Evolutionary conservation across 1,284 basidiomycete species (phyloP).

Genomic region (Hypsizygus ulmarius): DNA sequence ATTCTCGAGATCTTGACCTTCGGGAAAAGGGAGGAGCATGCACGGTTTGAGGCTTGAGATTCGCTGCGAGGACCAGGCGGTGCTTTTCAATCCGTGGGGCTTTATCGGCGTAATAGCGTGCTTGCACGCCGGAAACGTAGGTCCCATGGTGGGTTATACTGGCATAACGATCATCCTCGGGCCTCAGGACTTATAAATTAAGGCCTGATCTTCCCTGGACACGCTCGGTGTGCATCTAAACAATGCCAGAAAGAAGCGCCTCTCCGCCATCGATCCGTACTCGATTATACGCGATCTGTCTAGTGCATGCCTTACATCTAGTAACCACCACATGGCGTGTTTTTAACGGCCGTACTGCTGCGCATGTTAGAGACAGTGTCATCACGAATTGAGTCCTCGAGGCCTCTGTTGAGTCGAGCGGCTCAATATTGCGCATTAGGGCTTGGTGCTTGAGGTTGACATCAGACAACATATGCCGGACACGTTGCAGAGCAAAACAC

Average conservation of each 20-base stretch:
- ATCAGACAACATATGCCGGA: too few species aligned
- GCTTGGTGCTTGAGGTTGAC: too few species aligned
- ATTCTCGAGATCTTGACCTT: slow-evolving; percentile 28
- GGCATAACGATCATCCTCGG: neutral
- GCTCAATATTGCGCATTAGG: too few species aligned
- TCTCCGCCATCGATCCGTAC: too few species aligned
- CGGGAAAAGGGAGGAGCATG: slow-evolving; percentile 23
- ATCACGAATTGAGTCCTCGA: too few species aligned
- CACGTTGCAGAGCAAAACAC: too few species aligned
- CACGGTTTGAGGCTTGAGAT: slow-evolving; percentile 30
- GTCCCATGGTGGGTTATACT: neutral
- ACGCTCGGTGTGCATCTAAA: neutral
- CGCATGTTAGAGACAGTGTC: too few species aligned
- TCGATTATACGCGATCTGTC: too few species aligned
- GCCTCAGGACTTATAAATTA: neutral
- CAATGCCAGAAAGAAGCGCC: neutral
- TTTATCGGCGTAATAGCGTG: slow-evolving; percentile 17
- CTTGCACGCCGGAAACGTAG: slow-evolving; percentile 12
- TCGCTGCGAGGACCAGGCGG: slow-evolving; percentile 37
- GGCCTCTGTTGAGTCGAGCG: too few species aligned
- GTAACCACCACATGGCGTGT: too few species aligned
- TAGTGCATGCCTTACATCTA: too few species aligned
- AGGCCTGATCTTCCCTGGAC: slow-evolving; percentile 7
- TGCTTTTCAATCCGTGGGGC: slow-evolving; percentile 7
- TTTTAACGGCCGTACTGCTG: too few species aligned